These are phyloP conservation scores for Cordyceps javanica DNA, from an alignment of 2,329 filamentous ascomycete genomes.

Conservation along the genomic window DNA sequence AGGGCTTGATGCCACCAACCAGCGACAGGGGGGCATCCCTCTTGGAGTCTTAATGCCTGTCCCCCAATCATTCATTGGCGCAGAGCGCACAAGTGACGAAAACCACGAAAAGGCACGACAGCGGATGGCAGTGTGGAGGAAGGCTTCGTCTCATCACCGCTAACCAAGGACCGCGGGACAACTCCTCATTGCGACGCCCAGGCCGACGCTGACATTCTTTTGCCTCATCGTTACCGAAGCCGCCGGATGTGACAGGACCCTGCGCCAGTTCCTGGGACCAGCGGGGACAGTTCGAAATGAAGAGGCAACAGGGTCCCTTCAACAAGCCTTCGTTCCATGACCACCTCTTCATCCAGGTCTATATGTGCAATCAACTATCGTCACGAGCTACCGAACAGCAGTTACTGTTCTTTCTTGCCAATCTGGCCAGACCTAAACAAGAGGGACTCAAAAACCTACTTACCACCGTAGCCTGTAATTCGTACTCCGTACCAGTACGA, in stretches of 20 bases:
- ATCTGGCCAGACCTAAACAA: neutral
- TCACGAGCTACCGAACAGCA: neutral
- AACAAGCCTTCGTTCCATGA: neutral
- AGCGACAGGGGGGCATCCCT: conserved; percentile 1
- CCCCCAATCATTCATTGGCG: neutral
- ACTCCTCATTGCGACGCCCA: neutral
- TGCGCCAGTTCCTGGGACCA: neutral
- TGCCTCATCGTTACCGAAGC: neutral
- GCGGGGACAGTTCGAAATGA: neutral
- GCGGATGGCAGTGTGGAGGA: neutral
- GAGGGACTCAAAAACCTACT: no score
- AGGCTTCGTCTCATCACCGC: neutral
- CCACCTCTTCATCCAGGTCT: neutral
- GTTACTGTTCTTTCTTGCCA: neutral
- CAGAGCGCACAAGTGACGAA: neutral
- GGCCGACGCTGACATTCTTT: neutral
- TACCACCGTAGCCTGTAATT: no score
- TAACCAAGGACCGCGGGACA: no score
- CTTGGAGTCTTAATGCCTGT: neutral
- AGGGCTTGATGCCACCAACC: neutral
- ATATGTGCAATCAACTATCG: neutral
- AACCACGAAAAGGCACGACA: neutral
- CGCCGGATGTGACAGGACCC: neutral
- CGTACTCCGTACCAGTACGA: no score
- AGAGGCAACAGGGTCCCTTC: neutral